Percentiles rank a stretch among this genome's conserved stretches.
These are phyloP conservation scores for Xerocomus brunneocitrinus DNA, from an alignment of 768 basidiomycete species.

Conservation along the genomic window DNA sequence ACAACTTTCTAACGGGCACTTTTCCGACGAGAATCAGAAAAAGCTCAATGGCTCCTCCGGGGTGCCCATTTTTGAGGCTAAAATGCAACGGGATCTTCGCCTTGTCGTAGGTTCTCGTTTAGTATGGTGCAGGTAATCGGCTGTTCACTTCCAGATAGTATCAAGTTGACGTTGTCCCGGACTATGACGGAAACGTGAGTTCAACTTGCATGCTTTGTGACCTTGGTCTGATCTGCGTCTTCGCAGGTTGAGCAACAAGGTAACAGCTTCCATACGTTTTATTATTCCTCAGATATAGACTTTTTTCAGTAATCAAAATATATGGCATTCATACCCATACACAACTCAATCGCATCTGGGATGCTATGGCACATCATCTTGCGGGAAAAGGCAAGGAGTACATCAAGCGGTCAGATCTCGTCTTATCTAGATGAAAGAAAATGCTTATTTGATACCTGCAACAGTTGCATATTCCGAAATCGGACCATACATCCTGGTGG, in stretches of 20 bases:
- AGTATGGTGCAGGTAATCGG: too few relatives aligned
- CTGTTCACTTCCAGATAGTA: constrained; percentile 31
- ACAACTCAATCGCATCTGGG: constrained; percentile 48
- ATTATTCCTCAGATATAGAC: neutral
- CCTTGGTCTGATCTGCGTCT: neutral
- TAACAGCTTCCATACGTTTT: neutral
- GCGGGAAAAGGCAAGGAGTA: constrained; percentile 49
- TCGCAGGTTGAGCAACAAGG: constrained; percentile 21
- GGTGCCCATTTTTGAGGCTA: constrained; percentile 64
- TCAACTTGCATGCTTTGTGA: neutral
- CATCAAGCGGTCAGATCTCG: constrained; percentile 38
- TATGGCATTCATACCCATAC: constrained; percentile 50
- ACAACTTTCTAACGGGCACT: constrained; percentile 65
- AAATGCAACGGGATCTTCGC: constrained; percentile 51
- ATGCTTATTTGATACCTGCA: neutral
- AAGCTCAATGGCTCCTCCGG: constrained; percentile 44
- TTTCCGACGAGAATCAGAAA: constrained; percentile 68
- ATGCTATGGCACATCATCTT: constrained; percentile 40
- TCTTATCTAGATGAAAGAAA: neutral
- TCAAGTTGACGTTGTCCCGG: constrained; percentile 44
- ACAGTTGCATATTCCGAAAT: constrained; percentile 46
- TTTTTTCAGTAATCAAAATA: constrained; percentile 39
- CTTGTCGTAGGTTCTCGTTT: constrained; percentile 39
- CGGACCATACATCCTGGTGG: constrained; percentile 32
- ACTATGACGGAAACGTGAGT: constrained; percentile 33